These are phyloP conservation scores for Salisapilia sapeloensis DNA, from an alignment of 352 stramenopile genomes.

Conservation along the genomic window DNA sequence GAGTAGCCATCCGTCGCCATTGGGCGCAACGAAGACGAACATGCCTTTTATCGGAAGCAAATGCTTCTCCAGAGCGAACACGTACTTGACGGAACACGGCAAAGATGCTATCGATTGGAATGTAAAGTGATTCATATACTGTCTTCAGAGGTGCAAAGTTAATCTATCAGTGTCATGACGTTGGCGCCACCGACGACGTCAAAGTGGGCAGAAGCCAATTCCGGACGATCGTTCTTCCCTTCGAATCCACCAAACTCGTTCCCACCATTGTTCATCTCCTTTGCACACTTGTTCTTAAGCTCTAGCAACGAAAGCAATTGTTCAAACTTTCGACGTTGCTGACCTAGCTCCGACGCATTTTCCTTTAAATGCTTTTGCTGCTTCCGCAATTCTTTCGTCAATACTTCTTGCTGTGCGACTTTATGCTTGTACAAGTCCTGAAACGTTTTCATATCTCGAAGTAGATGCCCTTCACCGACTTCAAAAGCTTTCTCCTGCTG, in stretches of 20 bases:
- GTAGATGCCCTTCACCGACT: slow-evolving; percentile 48
- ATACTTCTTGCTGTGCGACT: slow-evolving; percentile 76
- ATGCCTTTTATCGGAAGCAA: slow-evolving; percentile 90
- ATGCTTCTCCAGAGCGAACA: slow-evolving; percentile 80
- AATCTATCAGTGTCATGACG: slow-evolving; percentile 79
- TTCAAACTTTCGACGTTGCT: slow-evolving; percentile 79
- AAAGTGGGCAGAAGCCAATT: slow-evolving; percentile 36
- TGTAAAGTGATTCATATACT: slow-evolving; percentile 10
- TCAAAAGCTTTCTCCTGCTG: slow-evolving; percentile 81
- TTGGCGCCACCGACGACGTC: slow-evolving; percentile 63
- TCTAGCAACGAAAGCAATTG: slow-evolving; percentile 61
- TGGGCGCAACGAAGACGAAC: slow-evolving; percentile 92
- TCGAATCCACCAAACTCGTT: slow-evolving; percentile 1
- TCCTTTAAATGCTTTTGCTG: slow-evolving; percentile 81
- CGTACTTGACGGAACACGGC: slow-evolving; percentile 48
- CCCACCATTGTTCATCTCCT: slow-evolving; percentile 4
- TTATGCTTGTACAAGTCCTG: slow-evolving; percentile 87
- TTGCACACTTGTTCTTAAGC: slow-evolving; percentile 53
- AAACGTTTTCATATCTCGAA: slow-evolving; percentile 79
- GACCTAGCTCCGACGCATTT: slow-evolving; percentile 46
- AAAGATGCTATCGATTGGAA: slow-evolving; percentile 79
- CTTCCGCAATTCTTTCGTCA: slow-evolving; percentile 82
- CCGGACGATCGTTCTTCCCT: slow-evolving; percentile 2
- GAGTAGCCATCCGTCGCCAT: slow-evolving; percentile 87
- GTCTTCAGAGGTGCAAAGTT: too few species aligned